Base-by-base conservation (phyloP, 495 filamentous ascomycete species). In the Penicillium psychrofluorescens region DNA sequence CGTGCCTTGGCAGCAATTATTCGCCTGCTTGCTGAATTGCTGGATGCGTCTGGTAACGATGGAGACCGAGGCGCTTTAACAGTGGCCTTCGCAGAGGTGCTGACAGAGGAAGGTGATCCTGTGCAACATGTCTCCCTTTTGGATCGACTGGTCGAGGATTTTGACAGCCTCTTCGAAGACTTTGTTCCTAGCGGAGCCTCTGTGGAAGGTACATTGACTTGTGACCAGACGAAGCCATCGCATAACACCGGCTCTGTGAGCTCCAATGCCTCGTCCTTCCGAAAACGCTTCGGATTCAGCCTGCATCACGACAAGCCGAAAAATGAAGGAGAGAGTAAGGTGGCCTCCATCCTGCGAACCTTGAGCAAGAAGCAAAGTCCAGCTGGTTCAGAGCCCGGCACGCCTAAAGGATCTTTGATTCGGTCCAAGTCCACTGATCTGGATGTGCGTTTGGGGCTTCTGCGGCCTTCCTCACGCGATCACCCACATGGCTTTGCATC, bases 21-120 rank as follows among this genome's bases (percentile, higher is more conserved):
- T 50, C 88, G 86, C 39, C 75, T 97, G 29, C 77, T 98, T 16
- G 83, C 86, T 2, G 89, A 95, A 53, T 75, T 98, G 11, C 77
- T 96, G 10, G 91, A 95, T 47, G 90, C 87, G n/a, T 95, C 90
- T 48, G 85, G 84, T 9, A 95, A 92, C 59, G 92, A 95, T 55
- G 87, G 88, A 38, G 91, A 96, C 58, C 80, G 91, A 30, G 92
- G 92, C 27, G 86, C 87, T 38, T 64, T 98, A 53, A 96, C 88
- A 2, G 82, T 86, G 27, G 88, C 88, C 11, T 96, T 98, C 66
- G 83, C 90, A 1, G 92, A 96, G 54, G 70, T 95, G 38, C 70
- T 98, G 9, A 83, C 90, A 5, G 75, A 81, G 32, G 81, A 90
- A 48, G 84, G 83, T 8, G 80, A 79, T 49, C 79, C 90, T 8